These are phyloP conservation scores for Penicillium odoratum DNA, from an alignment of 495 filamentous ascomycete genomes.

Conservation along the genomic window DNA sequence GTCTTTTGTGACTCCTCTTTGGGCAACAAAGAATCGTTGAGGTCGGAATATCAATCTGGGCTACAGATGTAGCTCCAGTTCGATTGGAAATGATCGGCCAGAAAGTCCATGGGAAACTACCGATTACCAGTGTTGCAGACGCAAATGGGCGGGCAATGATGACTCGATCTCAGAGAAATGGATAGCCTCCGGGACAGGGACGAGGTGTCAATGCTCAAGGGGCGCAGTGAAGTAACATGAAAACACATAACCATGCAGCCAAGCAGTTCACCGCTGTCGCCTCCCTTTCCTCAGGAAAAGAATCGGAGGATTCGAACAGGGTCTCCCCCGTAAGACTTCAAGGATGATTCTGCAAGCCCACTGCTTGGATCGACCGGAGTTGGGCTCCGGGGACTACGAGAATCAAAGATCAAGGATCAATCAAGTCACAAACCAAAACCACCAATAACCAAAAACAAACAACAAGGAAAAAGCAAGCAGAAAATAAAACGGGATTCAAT, in stretches of 20 bases:
- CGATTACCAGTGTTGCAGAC: conserved; percentile 30
- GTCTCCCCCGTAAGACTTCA: neutral
- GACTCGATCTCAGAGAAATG: neutral
- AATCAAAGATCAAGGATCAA: neutral
- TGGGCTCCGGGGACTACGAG: neutral
- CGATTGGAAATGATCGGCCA: conserved; percentile 21
- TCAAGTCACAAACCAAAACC: too few species aligned
- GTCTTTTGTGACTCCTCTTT: conserved; percentile 27
- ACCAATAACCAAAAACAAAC: neutral
- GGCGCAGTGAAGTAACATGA: neutral
- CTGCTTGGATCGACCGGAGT: neutral
- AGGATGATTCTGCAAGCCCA: conserved; percentile 21
- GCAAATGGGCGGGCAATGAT: conserved; percentile 11
- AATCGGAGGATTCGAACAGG: neutral
- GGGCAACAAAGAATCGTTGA: conserved; percentile 20
- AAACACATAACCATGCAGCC: conserved; percentile 20
- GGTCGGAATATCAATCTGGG: conserved; percentile 29
- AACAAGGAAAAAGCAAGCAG: neutral
- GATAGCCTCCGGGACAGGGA: conserved; percentile 5
- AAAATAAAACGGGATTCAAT: conserved; percentile 7
- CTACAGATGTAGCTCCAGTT: conserved; percentile 25
- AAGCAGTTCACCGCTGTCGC: conserved; percentile 32
- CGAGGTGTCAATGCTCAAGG: conserved; percentile 1
- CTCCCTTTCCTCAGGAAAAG: neutral
- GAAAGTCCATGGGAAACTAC: conserved; percentile 12